Base-by-base conservation (phyloP, 2,329 filamentous ascomycete genomes). In the Aspergillus alliaceus region DNA sequence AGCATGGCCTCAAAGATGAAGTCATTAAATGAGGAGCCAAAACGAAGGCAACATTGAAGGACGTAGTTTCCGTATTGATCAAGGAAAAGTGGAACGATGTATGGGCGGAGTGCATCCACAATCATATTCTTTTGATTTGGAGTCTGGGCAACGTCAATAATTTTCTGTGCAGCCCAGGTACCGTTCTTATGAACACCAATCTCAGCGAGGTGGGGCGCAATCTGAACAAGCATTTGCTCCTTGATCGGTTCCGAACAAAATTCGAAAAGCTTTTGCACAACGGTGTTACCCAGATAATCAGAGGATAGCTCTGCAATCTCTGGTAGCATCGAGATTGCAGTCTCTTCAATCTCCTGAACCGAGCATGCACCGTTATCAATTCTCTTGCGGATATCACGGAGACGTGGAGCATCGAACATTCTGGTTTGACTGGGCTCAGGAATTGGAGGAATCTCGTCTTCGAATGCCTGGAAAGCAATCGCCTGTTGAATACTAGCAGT, bases 41-140 rank as follows among this genome's bases (percentile, higher is more conserved):
- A 99, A 66, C 96, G 92, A 63, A 99, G 83, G 72, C 93, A 98
- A 66, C 95, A 95, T 76, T 99, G 95, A 66, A 98, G 84, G 55
- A 99, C 95, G 67, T 99, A 99, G 79, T 99, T 99, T 72, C 95
- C 95, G 68, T 96, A 99, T 72, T 99, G 95, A 70, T 99, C 95
- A 35, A 98, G 82, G 83, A 99, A 98, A 20, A 98, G 82, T 2
- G 92, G 91, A 47, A 97, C 86, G 0, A 90, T 92, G 76, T 96
- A 97, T 1, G 92, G 88, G 3, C 89, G 89, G 29, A 98, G 81
- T 64, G 91, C 84, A 61, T 96, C 87, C 27, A 95, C 89, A 69
- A 99, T 93, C 77, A 91, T 80, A 47, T 81, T 79, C 87, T 95
- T 93, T 77, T 98, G 93, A 39, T 81, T 79, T 6, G 89, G 86